Percentiles rank a stretch among this genome's conserved stretches.
These are phyloP conservation scores for Vachellia collinsii DNA, from an alignment of 306 rosid species.

Conservation along the genomic window DNA sequence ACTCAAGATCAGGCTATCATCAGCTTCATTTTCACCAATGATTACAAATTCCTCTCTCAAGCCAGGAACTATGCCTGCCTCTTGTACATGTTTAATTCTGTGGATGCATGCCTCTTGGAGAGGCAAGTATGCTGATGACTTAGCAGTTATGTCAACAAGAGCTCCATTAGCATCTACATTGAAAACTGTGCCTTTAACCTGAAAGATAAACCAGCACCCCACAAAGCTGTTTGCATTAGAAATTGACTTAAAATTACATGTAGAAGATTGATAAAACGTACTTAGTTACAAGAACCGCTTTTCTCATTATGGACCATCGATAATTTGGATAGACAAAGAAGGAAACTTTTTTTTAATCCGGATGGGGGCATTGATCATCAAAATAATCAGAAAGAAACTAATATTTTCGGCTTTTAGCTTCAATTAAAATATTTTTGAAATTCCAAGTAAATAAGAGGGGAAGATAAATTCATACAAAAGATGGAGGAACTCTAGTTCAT, in stretches of 20 bases:
- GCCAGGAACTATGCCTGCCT: slow-evolving; percentile 79
- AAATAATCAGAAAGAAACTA: slow-evolving; percentile 13
- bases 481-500: not conserved
- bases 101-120: slow-evolving; percentile 74
- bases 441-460: not conserved
- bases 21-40: slow-evolving; percentile 80
- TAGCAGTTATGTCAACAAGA: slow-evolving; percentile 79
- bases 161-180: slow-evolving; percentile 75
- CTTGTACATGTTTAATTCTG: slow-evolving; percentile 72
- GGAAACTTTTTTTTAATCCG: not conserved
- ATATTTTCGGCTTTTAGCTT: slow-evolving; percentile 3
- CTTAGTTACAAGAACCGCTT: not conserved
- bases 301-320: not conserved
- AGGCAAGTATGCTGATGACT: slow-evolving; percentile 89
- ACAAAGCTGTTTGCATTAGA: not conserved
- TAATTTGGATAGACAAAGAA: not conserved
- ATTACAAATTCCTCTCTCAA: slow-evolving; percentile 79
- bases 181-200: slow-evolving; percentile 88
- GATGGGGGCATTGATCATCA: not conserved
- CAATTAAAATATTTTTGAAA: not conserved
- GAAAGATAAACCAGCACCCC: slow-evolving; percentile 37
- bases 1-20: slow-evolving; percentile 81
- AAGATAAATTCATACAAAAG: slow-evolving; percentile 6
- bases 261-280: not conserved
- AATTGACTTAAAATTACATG: not conserved